Percentiles rank a stretch among this genome's conserved stretches.
These are phyloP conservation scores for Coix lacrymajobi DNA, from an alignment of 176 grass and related monocot species.

Conservation along the genomic window DNA sequence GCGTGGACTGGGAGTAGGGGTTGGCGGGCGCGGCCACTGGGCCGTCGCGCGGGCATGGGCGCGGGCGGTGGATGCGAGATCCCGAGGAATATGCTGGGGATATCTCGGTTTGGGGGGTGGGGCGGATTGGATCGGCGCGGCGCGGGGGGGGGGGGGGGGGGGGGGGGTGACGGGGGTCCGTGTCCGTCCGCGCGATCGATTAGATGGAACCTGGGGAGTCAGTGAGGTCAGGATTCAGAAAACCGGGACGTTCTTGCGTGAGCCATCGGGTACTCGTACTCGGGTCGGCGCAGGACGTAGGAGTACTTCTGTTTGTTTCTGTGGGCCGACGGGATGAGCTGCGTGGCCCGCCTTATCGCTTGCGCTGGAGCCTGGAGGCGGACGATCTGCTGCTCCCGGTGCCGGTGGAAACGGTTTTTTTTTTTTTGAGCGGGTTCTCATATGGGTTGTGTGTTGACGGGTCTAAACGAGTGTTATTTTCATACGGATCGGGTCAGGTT, in stretches of 20 bases:
- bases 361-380: neutral
- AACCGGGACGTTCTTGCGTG: neutral
- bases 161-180: no score
- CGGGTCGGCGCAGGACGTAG: neutral
- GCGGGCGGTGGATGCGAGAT: conserved; percentile 33
- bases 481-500: no score
- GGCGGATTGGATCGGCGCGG: conserved; percentile 6
- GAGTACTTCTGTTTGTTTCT: no score
- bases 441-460: no score
- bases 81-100: conserved; percentile 46
- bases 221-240: neutral
- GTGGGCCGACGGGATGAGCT: neutral
- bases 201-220: neutral
- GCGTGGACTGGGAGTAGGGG: neutral
- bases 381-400: no score
- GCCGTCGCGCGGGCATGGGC: conserved; percentile 19
- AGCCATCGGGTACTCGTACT: no score
- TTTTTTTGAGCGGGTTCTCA: no score
- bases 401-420: no score
- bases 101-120: conserved; percentile 22
- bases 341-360: neutral
- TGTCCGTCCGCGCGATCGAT: neutral
- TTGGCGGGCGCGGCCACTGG: conserved; percentile 18
- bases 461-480: no score
- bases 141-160: no score